These are phyloP conservation scores for Aspergillus unguis DNA, from an alignment of 2,329 filamentous ascomycete genomes.

Conservation along the genomic window DNA sequence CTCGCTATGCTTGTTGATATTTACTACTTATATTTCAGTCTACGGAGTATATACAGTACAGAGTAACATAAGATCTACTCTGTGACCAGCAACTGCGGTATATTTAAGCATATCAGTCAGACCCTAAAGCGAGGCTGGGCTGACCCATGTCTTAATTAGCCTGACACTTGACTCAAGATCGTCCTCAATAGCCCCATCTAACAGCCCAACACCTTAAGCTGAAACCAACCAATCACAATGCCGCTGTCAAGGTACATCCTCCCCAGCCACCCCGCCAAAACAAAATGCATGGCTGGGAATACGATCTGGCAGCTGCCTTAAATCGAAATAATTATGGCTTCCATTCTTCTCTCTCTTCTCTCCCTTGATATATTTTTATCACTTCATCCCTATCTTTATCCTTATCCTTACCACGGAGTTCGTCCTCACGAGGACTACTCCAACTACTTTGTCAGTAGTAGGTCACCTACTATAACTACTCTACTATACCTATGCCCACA, in stretches of 20 bases:
- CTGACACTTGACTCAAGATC: too few species aligned
- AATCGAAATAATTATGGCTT: not conserved
- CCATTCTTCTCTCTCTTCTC: not conserved
- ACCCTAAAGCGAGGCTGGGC: not conserved
- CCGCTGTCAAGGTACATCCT: not conserved
- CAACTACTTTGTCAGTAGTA: too few species aligned
- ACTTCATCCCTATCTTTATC: not conserved
- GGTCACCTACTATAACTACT: too few species aligned
- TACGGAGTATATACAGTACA: too few species aligned
- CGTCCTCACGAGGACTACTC: too few species aligned
- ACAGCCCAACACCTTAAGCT: constrained; percentile 12
- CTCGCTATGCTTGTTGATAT: too few species aligned
- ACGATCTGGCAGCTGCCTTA: not conserved
- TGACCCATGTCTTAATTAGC: too few species aligned
- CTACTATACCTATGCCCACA: too few species aligned
- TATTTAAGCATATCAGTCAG: not conserved
- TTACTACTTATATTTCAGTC: too few species aligned
- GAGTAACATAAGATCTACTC: too few species aligned
- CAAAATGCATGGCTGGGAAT: constrained; percentile 8
- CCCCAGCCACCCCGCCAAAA: constrained; percentile 13
- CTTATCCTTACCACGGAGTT: not conserved
- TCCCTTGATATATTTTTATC: not conserved
- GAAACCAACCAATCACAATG: constrained; percentile 10
- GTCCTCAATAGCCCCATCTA: too few species aligned
- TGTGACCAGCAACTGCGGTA: too few species aligned